These are phyloP conservation scores for Penicillium tannophilum DNA, from an alignment of 495 filamentous ascomycete species.

Conservation along the genomic window DNA sequence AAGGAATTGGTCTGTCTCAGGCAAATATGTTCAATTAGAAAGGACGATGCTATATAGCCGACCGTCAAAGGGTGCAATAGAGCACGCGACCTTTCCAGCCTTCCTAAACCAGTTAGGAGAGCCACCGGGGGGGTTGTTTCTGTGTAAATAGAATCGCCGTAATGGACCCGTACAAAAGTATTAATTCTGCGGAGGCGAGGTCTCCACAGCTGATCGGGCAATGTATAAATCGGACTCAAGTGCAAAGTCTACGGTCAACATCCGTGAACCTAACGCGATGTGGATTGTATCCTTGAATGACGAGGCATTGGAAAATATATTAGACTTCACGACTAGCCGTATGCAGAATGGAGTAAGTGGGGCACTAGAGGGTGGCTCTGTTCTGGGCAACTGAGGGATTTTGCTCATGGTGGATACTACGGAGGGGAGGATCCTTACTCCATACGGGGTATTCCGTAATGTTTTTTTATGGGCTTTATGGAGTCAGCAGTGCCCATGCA, in stretches of 20 bases:
- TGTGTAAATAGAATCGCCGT: not conserved
- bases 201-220: not conserved
- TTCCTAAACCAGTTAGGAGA: constrained; percentile 13
- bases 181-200: constrained; percentile 6
- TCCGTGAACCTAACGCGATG: constrained; percentile 15
- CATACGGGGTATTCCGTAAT: constrained; percentile 14
- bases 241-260: constrained; percentile 12
- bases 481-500: not conserved
- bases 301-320: constrained; percentile 7
- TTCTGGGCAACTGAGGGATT: constrained; percentile 25
- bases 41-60: not conserved
- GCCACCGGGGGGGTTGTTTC: not conserved
- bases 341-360: constrained; percentile 1
- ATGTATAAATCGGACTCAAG: constrained; percentile 7
- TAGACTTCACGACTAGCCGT: constrained; percentile 14
- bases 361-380: constrained; percentile 1
- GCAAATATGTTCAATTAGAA: not conserved
- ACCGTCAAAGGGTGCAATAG: not conserved
- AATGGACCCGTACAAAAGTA: not conserved
- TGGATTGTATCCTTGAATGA: not conserved
- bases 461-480: not conserved
- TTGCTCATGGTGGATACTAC: constrained; percentile 16
- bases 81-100: constrained; percentile 9
- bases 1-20: not conserved
- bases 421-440: constrained; percentile 23